Evolutionary conservation across 306 rosid genomes (phyloP).

Genomic region (Glycine tomentella): DNA sequence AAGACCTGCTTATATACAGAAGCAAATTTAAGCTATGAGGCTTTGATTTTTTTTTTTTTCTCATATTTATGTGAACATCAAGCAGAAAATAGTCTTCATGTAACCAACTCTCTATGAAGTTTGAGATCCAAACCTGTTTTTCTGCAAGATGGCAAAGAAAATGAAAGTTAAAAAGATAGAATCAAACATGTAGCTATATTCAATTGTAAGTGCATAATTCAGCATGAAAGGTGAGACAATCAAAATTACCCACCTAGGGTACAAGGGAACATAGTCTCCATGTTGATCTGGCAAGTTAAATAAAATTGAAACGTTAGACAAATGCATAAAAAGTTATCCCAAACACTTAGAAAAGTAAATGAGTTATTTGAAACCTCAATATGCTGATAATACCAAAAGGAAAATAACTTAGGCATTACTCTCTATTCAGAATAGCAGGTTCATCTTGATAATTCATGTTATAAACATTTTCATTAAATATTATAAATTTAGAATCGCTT

Average conservation of each 20-base stretch:
- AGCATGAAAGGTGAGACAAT: slow-evolving; percentile 24
- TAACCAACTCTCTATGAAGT: slow-evolving; percentile 39
- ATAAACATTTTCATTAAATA: background rate
- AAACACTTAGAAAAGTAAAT: background rate
- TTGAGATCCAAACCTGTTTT: slow-evolving; percentile 56
- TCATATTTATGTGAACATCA: slow-evolving; percentile 22
- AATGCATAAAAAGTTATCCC: background rate
- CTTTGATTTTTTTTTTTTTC: background rate
- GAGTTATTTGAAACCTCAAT: background rate
- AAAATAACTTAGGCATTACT: background rate
- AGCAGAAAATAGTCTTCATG: slow-evolving; percentile 23
- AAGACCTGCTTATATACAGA: slow-evolving; percentile 63
- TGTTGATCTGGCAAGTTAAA: slow-evolving; percentile 61
- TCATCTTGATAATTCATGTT: too few relatives aligned
- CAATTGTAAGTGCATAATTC: background rate
- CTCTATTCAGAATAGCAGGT: background rate
- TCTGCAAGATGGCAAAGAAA: slow-evolving; percentile 59
- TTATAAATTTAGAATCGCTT: background rate
- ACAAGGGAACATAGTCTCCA: slow-evolving; percentile 57
- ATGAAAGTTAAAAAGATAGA: slow-evolving; percentile 27
- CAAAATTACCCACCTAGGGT: slow-evolving; percentile 64
- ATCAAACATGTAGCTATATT: slow-evolving; percentile 33
- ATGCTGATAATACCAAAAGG: background rate
- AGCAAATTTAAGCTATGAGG: slow-evolving; percentile 46
- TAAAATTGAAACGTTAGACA: slow-evolving; percentile 33